Evolutionary conservation across 768 basidiomycete genomes (phyloP).

Genomic region (Agaricus subrufescens): DNA sequence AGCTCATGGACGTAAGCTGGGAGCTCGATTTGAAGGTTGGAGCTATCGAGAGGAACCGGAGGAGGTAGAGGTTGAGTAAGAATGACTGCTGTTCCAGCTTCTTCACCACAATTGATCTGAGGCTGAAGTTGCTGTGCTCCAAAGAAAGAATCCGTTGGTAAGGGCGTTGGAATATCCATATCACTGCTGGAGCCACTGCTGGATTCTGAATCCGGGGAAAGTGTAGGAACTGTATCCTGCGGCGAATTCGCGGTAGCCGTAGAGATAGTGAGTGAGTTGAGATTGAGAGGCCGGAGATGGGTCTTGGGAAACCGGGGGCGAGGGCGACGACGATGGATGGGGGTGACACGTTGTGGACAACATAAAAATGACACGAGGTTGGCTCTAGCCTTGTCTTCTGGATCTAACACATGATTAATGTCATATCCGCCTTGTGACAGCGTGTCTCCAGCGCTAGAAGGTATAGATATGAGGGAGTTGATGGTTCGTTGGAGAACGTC

Average conservation of each 20-base stretch:
- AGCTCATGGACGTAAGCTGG: constrained; percentile 9
- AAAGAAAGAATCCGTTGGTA: not conserved
- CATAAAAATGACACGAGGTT: constrained; percentile 11
- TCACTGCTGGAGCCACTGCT: not conserved
- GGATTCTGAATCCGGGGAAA: not conserved
- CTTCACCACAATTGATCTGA: not conserved
- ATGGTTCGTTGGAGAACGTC: not conserved
- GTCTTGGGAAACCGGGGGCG: constrained; percentile 1
- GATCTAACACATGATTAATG: not conserved
- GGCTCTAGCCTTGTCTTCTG: constrained; percentile 1
- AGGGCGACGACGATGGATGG: constrained; percentile 4
- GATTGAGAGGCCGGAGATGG: constrained; percentile 1
- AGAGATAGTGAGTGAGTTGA: not conserved
- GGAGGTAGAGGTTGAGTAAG: constrained; percentile 1
- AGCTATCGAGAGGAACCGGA: constrained; percentile 3
- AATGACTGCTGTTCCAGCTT: constrained; percentile 7
- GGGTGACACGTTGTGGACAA: constrained; percentile 10
- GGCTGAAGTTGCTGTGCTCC: not conserved
- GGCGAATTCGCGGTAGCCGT: not conserved
- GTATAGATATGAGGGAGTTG: not conserved
- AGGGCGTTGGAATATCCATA: constrained; percentile 1
- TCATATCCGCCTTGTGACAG: constrained; percentile 3
- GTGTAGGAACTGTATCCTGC: not conserved
- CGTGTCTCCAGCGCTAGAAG: not conserved
- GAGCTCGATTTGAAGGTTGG: constrained; percentile 4